Evolutionary conservation across 805 yeast genomes (phyloP), one percentile per base, ranked within the genome.

Genomic region (Myxozyma sirexii): DNA sequence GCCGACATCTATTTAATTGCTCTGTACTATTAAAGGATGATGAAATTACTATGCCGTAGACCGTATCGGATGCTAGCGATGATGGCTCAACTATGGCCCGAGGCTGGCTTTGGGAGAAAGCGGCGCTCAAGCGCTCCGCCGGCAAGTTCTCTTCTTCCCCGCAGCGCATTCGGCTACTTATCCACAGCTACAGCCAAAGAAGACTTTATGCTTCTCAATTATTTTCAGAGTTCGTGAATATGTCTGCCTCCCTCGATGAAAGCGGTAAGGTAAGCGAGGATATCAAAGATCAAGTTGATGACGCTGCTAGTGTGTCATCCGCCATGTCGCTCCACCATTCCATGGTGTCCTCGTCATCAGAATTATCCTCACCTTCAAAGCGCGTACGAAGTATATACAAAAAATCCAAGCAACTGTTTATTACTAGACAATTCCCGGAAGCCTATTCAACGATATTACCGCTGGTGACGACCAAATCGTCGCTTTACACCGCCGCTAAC

Each of bases 341-440:
- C 4, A 31, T 56, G 37, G 6, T 35, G 21, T 33, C 58, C 29
- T 53, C 58, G 35, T 54, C 62, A n/a, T 19, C 48, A 21, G 46
- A 41, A 12, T n/a, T 51, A 24, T 37, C 59, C 13, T 37, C 59
- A 15, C 55, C 59, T 7, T 19, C 49, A 5, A 39, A 27, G 13
- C 52, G 53, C 7, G 54, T 38, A 12, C 53, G 54, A 13, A 26
- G 51, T 5, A 42, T 52, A n/a, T 49, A 53, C 41, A 48, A 46
- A 39, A 26, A 45, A 23, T 45, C 62, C 8, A 44, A 42, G 21
- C 29, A 37, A 29, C 33, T 51, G 4, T 61, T 58, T 27, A 48
- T 61, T 7, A 58, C 44, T 49, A 52, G 56, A 21, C 65, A 61
- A 45, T 61, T 61, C 26, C n/a, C 58, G 17, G 59, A 58, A 7